Conservation (phyloP, 495 filamentous ascomycete species). For the Penicillium malachiteum region DNA sequence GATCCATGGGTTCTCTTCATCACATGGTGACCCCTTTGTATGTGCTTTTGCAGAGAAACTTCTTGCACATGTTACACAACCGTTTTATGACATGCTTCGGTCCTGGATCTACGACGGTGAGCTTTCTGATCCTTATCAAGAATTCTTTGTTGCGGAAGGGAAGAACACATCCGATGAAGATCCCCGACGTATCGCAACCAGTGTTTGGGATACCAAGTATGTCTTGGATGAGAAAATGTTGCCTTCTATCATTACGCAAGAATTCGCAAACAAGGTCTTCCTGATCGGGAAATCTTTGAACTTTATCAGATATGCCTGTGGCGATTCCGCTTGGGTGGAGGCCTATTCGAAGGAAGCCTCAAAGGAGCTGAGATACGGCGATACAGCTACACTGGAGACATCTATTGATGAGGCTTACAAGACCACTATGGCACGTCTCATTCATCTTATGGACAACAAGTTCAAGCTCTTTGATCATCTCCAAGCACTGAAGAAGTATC, state of each 20-base stretch:
- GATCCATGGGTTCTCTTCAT: conserved; percentile 89
- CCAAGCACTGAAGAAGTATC: conserved; percentile 87
- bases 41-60: conserved; percentile 91
- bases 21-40: conserved; percentile 94
- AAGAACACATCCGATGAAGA: conserved; percentile 45
- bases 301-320: conserved; percentile 94
- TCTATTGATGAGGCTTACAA: conserved; percentile 98
- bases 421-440: conserved; percentile 94
- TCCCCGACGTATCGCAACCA: conserved; percentile 68
- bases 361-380: conserved; percentile 89
- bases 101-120: conserved; percentile 99
- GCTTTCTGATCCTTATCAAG: conserved; percentile 88
- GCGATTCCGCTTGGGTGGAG: conserved; percentile 93
- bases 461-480: conserved; percentile 94
- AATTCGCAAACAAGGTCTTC: conserved; percentile 94
- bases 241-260: conserved; percentile 84
- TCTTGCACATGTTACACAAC: conserved; percentile 84
- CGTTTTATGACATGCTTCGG: conserved; percentile 95
- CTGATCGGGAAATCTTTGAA: conserved; percentile 97
- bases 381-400: conserved; percentile 84
- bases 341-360: conserved; percentile 92
- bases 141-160: conserved; percentile 95
- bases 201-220: conserved; percentile 98
- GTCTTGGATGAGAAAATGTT: conserved; percentile 81
- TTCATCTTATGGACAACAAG: conserved; percentile 86